Evolutionary conservation across 805 yeast genomes (phyloP).

Genomic region (Kluyveromyces dobzhanskii): DNA sequence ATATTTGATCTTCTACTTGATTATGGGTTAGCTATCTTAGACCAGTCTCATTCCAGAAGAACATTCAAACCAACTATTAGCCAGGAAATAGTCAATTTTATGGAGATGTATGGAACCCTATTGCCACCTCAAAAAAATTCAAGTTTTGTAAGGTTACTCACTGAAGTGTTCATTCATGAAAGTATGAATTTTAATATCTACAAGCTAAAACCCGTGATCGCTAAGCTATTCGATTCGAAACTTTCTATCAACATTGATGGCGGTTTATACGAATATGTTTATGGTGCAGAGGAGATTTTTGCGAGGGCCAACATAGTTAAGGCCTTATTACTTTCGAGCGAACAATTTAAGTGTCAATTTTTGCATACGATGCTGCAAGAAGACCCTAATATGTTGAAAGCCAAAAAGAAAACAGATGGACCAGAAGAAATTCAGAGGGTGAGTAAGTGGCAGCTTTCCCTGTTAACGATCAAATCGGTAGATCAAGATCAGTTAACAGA

Average conservation of each 20-base stretch:
- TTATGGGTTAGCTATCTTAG: slow-evolving; percentile 36
- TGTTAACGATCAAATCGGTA: slow-evolving; percentile 35
- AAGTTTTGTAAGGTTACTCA: slow-evolving; percentile 48
- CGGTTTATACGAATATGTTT: slow-evolving; percentile 38
- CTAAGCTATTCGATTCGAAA: slow-evolving; percentile 40
- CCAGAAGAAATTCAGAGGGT: slow-evolving; percentile 61
- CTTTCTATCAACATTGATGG: slow-evolving; percentile 25
- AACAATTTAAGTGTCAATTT: slow-evolving; percentile 16
- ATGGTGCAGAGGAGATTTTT: slow-evolving; percentile 52
- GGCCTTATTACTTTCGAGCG: slow-evolving; percentile 32
- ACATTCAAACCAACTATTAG: slow-evolving; percentile 57
- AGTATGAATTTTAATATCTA: slow-evolving; percentile 54
- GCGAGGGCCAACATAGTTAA: slow-evolving; percentile 44
- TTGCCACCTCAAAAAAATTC: slow-evolving; percentile 24
- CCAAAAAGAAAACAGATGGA: slow-evolving; percentile 54
- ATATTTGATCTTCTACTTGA: slow-evolving; percentile 7
- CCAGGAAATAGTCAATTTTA: slow-evolving; percentile 37
- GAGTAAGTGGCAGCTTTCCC: slow-evolving; percentile 43
- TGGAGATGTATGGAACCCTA: slow-evolving; percentile 22
- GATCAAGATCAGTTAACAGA: slow-evolving; percentile 17
- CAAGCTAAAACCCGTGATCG: slow-evolving; percentile 50
- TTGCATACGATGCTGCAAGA: slow-evolving; percentile 22
- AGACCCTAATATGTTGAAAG: slow-evolving; percentile 38
- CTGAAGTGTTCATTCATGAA: slow-evolving; percentile 36
- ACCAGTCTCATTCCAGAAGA: slow-evolving; percentile 53